phyloP scores from a whole-genome alignment of 345 rosid genomes.

The Crucihimalaya himalaica region DNA sequence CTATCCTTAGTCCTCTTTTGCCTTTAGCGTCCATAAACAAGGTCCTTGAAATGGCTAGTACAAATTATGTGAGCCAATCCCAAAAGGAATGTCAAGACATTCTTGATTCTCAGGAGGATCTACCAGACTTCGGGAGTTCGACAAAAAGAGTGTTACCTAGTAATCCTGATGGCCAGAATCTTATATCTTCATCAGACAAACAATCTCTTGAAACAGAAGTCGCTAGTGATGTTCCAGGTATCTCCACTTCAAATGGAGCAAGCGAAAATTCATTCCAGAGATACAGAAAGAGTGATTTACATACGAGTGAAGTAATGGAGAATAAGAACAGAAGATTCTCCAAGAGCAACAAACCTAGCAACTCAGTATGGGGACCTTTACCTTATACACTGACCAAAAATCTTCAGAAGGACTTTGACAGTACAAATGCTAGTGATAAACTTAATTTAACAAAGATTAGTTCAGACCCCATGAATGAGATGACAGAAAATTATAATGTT shows the following conservation, averaged over 20 bases:
- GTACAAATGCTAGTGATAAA: constrained; percentile 34
- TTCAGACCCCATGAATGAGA: constrained; percentile 38
- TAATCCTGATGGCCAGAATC: constrained; percentile 29
- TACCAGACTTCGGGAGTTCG: constrained; percentile 43
- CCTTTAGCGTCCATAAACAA: constrained; percentile 66
- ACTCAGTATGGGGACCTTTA: constrained; percentile 66
- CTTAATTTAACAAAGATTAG: constrained; percentile 40
- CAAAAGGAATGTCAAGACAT: constrained; percentile 96
- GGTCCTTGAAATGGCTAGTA: constrained; percentile 78
- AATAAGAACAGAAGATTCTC: constrained; percentile 34
- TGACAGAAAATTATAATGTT: constrained; percentile 36
- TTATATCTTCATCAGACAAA: constrained; percentile 46
- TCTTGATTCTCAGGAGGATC: constrained; percentile 82
- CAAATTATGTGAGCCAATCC: constrained; percentile 76
- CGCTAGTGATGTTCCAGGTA: constrained; percentile 46
- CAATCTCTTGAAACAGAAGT: constrained; percentile 53
- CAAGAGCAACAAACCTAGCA: constrained; percentile 44
- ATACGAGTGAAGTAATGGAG: constrained; percentile 39
- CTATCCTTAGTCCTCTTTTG: constrained; percentile 75
- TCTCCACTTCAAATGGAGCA: constrained; percentile 39
- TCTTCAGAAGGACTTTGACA: constrained; percentile 40
- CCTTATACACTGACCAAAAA: constrained; percentile 50
- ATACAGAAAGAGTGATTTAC: constrained; percentile 45
- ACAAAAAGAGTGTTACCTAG: constrained; percentile 44
- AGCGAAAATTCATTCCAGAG: constrained; percentile 45